Percentiles rank a stretch among this genome's conserved stretches.
Evolutionary conservation across 2,329 filamentous ascomycete genomes (phyloP).

Genomic region (Rachicladosporium sp.): DNA sequence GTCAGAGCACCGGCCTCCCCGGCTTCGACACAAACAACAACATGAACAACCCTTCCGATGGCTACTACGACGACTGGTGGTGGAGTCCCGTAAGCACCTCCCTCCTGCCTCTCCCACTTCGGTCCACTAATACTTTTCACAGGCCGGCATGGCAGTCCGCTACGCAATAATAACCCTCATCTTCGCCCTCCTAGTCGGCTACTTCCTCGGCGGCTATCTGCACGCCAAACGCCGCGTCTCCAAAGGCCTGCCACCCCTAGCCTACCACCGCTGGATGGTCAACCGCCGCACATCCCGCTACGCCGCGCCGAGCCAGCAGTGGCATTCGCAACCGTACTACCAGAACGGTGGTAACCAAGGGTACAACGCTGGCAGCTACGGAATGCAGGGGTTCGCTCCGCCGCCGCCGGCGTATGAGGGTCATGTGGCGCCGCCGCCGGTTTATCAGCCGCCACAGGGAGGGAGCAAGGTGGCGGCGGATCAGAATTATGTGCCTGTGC

Average conservation of each 20-base stretch:
- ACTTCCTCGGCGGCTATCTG: slow-evolving; percentile 54
- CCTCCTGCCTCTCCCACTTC: not conserved
- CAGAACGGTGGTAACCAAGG: slow-evolving; percentile 6
- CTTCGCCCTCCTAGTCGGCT: slow-evolving; percentile 45
- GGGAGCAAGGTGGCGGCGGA: slow-evolving; percentile 23
- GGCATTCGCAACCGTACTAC: slow-evolving; percentile 11
- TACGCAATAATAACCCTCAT: slow-evolving; percentile 57
- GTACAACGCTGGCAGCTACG: slow-evolving; percentile 9
- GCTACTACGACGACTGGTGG: slow-evolving; percentile 13
- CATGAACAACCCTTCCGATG: not conserved
- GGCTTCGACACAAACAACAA: not conserved
- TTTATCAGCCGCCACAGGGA: slow-evolving; percentile 24
- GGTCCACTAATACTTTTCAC: not conserved
- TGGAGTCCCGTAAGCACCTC: slow-evolving; percentile 13
- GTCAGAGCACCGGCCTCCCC: slow-evolving; percentile 1
- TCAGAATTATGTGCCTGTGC: slow-evolving; percentile 15
- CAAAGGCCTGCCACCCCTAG: slow-evolving; percentile 52
- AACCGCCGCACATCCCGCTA: slow-evolving; percentile 6
- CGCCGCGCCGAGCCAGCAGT: slow-evolving; percentile 8
- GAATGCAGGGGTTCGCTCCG: slow-evolving; percentile 16
- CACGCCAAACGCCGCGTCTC: slow-evolving; percentile 57
- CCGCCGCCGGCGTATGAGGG: slow-evolving; percentile 24
- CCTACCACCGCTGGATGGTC: slow-evolving; percentile 49
- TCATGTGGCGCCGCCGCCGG: slow-evolving; percentile 20
- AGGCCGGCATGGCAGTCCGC: slow-evolving; percentile 56